Base-by-base conservation (phyloP, 441 rosid species). In the Populus hybrid region DNA sequence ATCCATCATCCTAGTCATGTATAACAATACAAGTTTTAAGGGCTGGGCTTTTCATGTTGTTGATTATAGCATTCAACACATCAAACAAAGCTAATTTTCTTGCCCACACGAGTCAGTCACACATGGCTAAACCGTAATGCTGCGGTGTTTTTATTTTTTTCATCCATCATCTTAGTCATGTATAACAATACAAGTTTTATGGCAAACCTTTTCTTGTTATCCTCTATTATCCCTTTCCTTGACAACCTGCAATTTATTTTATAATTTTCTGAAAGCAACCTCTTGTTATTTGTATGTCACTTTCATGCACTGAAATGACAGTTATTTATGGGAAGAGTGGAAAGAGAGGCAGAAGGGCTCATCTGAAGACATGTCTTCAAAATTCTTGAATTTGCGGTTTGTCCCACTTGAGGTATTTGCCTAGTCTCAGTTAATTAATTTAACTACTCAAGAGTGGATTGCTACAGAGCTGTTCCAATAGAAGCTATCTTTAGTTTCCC, bases 281-380 rank as follows among this genome's bases (percentile, higher is more conserved):
- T 16, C 65, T 21, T 35, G 40, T 72, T 68, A 28, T 73, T 77
- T 73, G 77, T 68, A 20, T 73, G 40, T 66, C 53, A 35, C 74
- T 75, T 68, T 70, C 38, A 6, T 35, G 14, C 74, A 36, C 28
- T 83, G 87, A 76, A 76, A 80, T 84, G 79, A 40, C 86, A 94
- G 98, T 79, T 94, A 92, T 83, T 84, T 94, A 65, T 81, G 77
- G 80, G 95, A 94, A 87, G 93, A 90, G 83, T 94, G 95, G 97
- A 91, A 89, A 80, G 84, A 84, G 82, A 90, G 89, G 86, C 85
- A 91, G 64, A 81, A 76, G 71, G 85, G 81, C 26, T 64, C 80
- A 68, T 82, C 81, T 33, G 88, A 77, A 72, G 89, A 88, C 71
- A 59, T 87, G 69, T 64, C 87, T 77, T 79, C 88, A 68, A 89